Evolutionary conservation across 768 basidiomycete genomes (phyloP), one percentile per base, ranked within the genome.

Genomic region (Filobasidium wieringae): DNA sequence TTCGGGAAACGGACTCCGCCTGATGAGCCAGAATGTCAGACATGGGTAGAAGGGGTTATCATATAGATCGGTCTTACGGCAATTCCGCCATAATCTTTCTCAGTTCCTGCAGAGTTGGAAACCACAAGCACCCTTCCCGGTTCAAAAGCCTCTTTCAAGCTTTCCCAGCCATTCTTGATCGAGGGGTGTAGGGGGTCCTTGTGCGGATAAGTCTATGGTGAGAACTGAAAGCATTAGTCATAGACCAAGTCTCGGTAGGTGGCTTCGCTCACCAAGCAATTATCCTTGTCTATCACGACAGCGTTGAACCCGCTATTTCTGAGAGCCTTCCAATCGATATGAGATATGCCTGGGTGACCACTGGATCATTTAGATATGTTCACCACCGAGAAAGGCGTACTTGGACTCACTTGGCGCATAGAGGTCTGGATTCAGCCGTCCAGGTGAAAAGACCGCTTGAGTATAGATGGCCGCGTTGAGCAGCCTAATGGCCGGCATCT

Each of bases 281-380:
- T 97, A 69, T 99, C 93, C 75, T 97, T 96, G 79, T 97, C 93
- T 64, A 97, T 86, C 1, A 99, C 82, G 2, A 85, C 87, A n/a
- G 87, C 90, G 45, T 82, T 81, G 70, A 88, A 91, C 4, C 92
- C 90, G 7, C 83, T 81, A 57, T 78, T 77, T 57, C 80, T 80
- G 36, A 97, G 77, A 0, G 60, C 64, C 22, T 27, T 33, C 57
- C 71, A 75, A 47, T 74, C 65, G 47, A 75, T 50, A 55, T 72
- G 40, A 11, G 32, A 62, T 37, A 51, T 47, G n/a, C 40, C 39
- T 41, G 31, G 7, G 26, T 27, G 7, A 36, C 51, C 53, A 27
- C 39, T 50, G 34, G 30, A 30, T 5, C 22, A 14, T 12, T 50
- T 32, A 39, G 7, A 26, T 29, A 12, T 9, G 1, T 3, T 9